Evolutionary conservation across 2,329 filamentous ascomycete genomes (phyloP), one percentile per base, ranked within the genome.

Genomic region (Aspergillus hiratsukae): DNA sequence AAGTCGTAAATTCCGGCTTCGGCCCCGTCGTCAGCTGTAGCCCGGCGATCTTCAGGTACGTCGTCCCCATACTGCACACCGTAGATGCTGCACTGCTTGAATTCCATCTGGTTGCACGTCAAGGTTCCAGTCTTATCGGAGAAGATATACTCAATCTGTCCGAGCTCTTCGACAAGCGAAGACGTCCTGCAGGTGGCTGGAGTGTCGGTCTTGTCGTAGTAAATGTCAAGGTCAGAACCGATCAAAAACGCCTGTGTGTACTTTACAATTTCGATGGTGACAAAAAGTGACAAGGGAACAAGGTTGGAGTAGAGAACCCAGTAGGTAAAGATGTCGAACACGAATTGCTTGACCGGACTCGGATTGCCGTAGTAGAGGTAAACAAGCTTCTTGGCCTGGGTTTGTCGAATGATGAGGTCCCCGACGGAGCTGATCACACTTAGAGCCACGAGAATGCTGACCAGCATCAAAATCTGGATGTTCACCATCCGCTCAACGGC

Each of bases 51-150:
- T 73, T 99, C 94, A 0, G 94, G 88, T 1, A 97, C 86, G 46
- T 93, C 90, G 53, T 94, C 91, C 11, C 90, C 89, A 69, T 99
- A 99, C 75, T 96, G 93, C 53, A 97, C 87, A 27, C 94, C 94
- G 27, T 86, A 90, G 69, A 99, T 97, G 0, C 89, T 89, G 68
- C 90, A 95, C 74, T 97, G 91, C 71, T 91, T 91, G 74, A 97
- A 99, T 73, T 97, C 93, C 94, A 99, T 97, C 82, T 91, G 87
- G 70, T 97, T 97, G 76, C 92, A 96, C n/a, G 93, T 97, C 67
- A 97, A 79, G 3, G 93, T 97, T 46, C 93, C 93, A 1, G 93
- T 97, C 79, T 97, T 97, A 79, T 97, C 93, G 0, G 91, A 97
- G 73, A 99, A 99, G 61, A 99, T 94, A 68, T 95, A 99, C 69